A percentile compares a stretch with the other conserved stretches of the same genome.
These are phyloP conservation scores for Leucocoprinus leucothites DNA, from an alignment of 768 basidiomycete species.

Conservation along the genomic window DNA sequence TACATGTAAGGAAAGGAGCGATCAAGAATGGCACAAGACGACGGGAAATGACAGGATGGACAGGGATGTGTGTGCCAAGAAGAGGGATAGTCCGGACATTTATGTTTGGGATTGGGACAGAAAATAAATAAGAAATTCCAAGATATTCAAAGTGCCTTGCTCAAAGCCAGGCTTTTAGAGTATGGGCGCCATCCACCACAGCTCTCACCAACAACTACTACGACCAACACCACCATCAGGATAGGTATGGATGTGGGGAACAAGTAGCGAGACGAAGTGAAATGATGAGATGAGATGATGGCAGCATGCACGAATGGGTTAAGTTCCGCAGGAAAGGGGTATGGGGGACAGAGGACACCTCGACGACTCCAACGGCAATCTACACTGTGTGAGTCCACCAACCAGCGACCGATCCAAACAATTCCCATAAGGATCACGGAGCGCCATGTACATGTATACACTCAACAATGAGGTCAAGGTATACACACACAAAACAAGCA, in stretches of 20 bases:
- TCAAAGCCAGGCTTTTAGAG: conserved; percentile 4
- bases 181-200: background rate
- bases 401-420: background rate
- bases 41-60: background rate
- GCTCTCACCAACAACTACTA: background rate
- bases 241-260: background rate
- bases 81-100: background rate
- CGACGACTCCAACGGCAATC: background rate
- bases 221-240: background rate
- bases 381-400: background rate
- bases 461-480: no score
- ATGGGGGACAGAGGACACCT: background rate
- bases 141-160: background rate
- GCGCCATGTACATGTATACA: background rate
- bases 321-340: background rate
- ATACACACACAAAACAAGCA: background rate
- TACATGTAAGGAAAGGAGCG: background rate
- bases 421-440: background rate
- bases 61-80: background rate
- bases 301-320: background rate
- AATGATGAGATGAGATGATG: background rate
- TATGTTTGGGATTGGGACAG: background rate
- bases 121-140: background rate
- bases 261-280: background rate
- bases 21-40: background rate